Percentiles rank a stretch among this genome's conserved stretches.
These are phyloP conservation scores for Phytophthora boehmeriae DNA, from an alignment of 352 stramenopile species.

Conservation along the genomic window DNA sequence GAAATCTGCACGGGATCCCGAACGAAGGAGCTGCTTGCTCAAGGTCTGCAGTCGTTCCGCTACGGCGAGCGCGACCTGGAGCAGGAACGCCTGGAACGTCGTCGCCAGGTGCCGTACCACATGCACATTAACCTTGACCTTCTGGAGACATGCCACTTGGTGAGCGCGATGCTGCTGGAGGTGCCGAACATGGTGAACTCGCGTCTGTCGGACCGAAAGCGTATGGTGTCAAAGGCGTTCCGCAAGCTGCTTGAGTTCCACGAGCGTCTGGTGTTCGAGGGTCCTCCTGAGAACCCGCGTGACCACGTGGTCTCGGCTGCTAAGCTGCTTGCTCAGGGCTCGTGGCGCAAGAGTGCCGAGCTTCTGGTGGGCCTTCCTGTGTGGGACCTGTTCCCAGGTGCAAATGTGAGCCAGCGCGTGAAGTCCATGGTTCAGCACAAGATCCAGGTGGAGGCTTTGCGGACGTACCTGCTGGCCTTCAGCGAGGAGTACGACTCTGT, in stretches of 20 bases:
- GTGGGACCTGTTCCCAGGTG: slow-evolving; percentile 96
- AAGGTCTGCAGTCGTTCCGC: slow-evolving; percentile 93
- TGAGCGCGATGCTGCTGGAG: slow-evolving; percentile 98
- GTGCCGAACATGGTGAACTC: slow-evolving; percentile 97
- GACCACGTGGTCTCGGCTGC: slow-evolving; percentile 97
- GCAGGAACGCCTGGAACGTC: slow-evolving; percentile 97
- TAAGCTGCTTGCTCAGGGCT: slow-evolving; percentile 94
- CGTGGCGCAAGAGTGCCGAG: slow-evolving; percentile 94
- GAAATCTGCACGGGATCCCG: slow-evolving; percentile 95
- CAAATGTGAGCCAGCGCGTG: slow-evolving; percentile 80
- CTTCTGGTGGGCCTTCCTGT: slow-evolving; percentile 91
- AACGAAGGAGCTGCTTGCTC: slow-evolving; percentile 97
- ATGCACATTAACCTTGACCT: slow-evolving; percentile 99
- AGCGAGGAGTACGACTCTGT: slow-evolving; percentile 97
- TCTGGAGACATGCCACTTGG: slow-evolving; percentile 97
- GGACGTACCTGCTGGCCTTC: slow-evolving; percentile 97
- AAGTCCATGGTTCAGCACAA: slow-evolving; percentile 93
- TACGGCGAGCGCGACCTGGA: slow-evolving; percentile 95
- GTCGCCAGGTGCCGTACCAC: slow-evolving; percentile 98
- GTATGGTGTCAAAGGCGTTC: slow-evolving; percentile 95
- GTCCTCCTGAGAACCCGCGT: slow-evolving; percentile 97
- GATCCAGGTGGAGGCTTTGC: slow-evolving; percentile 96
- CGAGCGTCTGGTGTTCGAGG: slow-evolving; percentile 95
- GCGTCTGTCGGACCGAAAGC: slow-evolving; percentile 78
- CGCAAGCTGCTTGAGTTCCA: slow-evolving; percentile 92